These are phyloP conservation scores for Phytophthora melonis DNA, from an alignment of 352 stramenopile species.

Conservation along the genomic window DNA sequence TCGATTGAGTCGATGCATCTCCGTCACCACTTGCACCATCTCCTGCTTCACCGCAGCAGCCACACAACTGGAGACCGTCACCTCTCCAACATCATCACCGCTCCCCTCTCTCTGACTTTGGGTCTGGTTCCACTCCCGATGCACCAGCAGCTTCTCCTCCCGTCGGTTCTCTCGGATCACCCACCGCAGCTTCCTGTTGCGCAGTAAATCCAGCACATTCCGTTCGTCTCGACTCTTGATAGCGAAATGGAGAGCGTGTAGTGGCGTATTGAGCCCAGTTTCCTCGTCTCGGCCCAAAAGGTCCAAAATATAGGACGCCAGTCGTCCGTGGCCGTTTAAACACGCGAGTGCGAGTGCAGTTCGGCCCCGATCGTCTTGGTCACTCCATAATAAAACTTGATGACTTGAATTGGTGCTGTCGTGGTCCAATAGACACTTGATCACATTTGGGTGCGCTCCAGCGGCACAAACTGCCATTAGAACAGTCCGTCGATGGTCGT, in stretches of 20 bases:
- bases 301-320: conserved; percentile 34
- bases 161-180: conserved; percentile 8
- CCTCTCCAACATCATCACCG: conserved; percentile 8
- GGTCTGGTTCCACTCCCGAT: conserved; percentile 30
- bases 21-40: conserved; percentile 21
- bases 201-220: conserved; percentile 29
- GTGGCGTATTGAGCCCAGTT: conserved; percentile 5
- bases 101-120: conserved; percentile 3
- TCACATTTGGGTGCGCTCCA: conserved; percentile 16
- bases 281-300: conserved; percentile 7
- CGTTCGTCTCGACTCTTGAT: conserved; percentile 27
- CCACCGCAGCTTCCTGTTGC: conserved; percentile 24
- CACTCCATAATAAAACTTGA: conserved; percentile 30
- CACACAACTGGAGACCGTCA: conserved; percentile 27
- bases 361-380: conserved; percentile 31
- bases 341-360: conserved; percentile 34
- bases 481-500: conserved; percentile 29
- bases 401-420: conserved; percentile 8
- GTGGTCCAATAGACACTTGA: conserved; percentile 39
- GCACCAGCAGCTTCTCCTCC: conserved; percentile 16
- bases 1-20: conserved; percentile 32
- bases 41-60: conserved; percentile 11
- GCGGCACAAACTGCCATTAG: conserved; percentile 39
- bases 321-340: conserved; percentile 28
- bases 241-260: conserved; percentile 22